Evolutionary conservation across 768 basidiomycete species (phyloP), one percentile per base, ranked within the genome.

Genomic region (Hericium coralloides): DNA sequence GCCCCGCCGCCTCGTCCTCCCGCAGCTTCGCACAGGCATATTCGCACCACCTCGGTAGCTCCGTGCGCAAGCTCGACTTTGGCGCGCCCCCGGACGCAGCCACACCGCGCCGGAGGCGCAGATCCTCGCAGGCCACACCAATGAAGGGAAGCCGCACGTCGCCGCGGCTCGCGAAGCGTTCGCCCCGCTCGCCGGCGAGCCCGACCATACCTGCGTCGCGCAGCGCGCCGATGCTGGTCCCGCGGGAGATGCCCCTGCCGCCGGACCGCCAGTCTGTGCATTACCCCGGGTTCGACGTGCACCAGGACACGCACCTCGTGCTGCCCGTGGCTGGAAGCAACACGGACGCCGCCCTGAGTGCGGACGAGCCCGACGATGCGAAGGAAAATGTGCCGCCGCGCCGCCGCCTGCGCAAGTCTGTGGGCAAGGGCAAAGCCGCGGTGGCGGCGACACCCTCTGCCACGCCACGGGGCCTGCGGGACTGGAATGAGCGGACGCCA

Each of bases 201-300:
- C 31, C n/a, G 31, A 18, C 1, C 12, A 9, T n/a, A 10, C 31
- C 36, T 8, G n/a, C 51, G 26, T 31, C 26, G 26, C 26, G 26
- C 26, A 31, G 26, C 20, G 14, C 18, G 20, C 39, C 48, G 22
- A 20, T 43, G 8, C 20, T 63, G 52, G 14, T 63, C 38, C 55
- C 57, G 18, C 60, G 62, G n/a, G 57, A 58, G 49, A 45, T 58
- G 43, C 59, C 57, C 1, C 57, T 52, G 12, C 51, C 49, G 1
- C 55, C 59, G 17, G 55, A 63, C 43, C 62, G 59, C 50, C 55
- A 48, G 15, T 63, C 62, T 6, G 52, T 48, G 52, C 62, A 63
- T 31, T 61, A 63, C 37, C 62, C 62, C 12, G 62, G 62, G 2
- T 63, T 63, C 18, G 60, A 63, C 53, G 60, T 63, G 26, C 57